Conservation (phyloP, 805 yeast genomes). For the Pichia californica region DNA sequence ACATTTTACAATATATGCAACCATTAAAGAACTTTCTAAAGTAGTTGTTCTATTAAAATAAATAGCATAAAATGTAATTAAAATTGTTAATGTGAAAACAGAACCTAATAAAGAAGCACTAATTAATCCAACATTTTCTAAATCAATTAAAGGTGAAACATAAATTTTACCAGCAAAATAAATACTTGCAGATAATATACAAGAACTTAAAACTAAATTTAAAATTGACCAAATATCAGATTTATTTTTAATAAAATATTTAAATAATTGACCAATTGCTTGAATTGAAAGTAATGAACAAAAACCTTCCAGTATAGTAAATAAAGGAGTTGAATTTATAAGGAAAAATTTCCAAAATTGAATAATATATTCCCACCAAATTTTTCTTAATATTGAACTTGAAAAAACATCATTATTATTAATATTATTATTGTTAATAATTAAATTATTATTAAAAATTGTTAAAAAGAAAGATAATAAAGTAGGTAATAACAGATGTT, state of each 20-base stretch:
- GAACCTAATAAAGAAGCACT: slow-evolving; percentile 85
- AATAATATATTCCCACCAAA: slow-evolving; percentile 37
- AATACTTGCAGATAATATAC: slow-evolving; percentile 66
- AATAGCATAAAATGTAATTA: slow-evolving; percentile 78
- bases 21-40: slow-evolving; percentile 78
- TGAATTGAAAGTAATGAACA: slow-evolving; percentile 90
- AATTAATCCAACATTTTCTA: slow-evolving; percentile 52
- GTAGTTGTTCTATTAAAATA: slow-evolving; percentile 80
- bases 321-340: slow-evolving; percentile 79
- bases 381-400: slow-evolving; percentile 13
- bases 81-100: slow-evolving; percentile 65
- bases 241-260: slow-evolving; percentile 55
- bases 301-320: slow-evolving; percentile 87
- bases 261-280: slow-evolving; percentile 77
- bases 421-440: background rate
- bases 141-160: slow-evolving; percentile 57
- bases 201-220: slow-evolving; percentile 64
- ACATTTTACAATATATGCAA: slow-evolving; percentile 89
- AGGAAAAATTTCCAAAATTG: slow-evolving; percentile 67
- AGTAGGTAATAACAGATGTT: slow-evolving; percentile 79
- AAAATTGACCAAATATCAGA: slow-evolving; percentile 78
- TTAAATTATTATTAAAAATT: slow-evolving; percentile 34
- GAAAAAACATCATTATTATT: background rate
- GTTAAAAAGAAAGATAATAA: slow-evolving; percentile 63
- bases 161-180: slow-evolving; percentile 81